phyloP scores from a whole-genome alignment of 108 stramenopile genomes.

The Nannochloropsis gaditana region DNA sequence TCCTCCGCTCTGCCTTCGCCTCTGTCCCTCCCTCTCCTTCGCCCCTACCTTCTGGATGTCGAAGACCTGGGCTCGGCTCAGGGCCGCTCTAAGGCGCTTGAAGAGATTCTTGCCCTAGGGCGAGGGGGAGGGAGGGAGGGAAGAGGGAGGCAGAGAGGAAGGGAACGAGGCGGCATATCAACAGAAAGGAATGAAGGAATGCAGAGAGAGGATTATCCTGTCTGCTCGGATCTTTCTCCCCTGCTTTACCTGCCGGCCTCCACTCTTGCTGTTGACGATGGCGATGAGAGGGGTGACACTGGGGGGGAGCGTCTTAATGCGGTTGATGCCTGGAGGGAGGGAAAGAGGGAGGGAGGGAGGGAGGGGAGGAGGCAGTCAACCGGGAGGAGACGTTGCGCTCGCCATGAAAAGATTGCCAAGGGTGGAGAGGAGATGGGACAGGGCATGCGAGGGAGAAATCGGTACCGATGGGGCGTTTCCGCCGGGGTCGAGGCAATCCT shows the following conservation, averaged over 20 bases:
- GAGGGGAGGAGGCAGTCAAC: background rate
- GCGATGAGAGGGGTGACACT: background rate
- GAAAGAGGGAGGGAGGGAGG: background rate
- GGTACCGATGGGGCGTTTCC: background rate
- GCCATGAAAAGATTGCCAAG: too few relatives aligned
- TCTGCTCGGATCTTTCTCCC: too few relatives aligned
- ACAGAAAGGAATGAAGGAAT: too few relatives aligned
- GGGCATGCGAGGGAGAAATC: background rate
- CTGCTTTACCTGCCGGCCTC: background rate
- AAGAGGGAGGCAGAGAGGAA: background rate
- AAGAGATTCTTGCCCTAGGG: background rate
- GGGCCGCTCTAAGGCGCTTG: background rate
- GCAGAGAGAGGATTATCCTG: too few relatives aligned
- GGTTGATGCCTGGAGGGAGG: slow-evolving; percentile 2
- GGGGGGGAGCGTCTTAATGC: background rate
- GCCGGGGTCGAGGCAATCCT: background rate
- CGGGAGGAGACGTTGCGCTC: too few relatives aligned
- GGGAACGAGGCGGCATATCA: background rate
- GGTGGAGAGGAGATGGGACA: background rate
- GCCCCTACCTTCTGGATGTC: background rate
- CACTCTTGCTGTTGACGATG: background rate
- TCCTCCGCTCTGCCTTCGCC: background rate
- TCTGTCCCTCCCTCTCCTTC: background rate
- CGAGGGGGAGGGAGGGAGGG: background rate
- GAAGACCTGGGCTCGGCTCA: background rate